Base-by-base conservation (phyloP, 2,329 filamentous ascomycete species). In the Aspergillus sp. region DNA sequence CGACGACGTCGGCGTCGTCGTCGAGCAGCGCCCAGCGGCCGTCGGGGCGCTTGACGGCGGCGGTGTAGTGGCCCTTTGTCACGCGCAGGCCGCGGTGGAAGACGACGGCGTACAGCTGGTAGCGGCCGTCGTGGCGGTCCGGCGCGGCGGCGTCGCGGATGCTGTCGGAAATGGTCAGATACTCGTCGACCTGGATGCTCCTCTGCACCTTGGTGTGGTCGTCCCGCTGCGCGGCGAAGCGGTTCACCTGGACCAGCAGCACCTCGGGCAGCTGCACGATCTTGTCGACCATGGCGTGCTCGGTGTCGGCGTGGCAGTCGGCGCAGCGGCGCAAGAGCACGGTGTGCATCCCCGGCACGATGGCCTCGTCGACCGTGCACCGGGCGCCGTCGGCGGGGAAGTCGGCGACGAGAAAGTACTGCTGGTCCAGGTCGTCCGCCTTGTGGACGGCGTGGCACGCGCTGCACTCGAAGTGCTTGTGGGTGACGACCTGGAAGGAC, bases 91-190 rank as follows among this genome's bases (percentile, higher is more conserved):
- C 61, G 2, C n/a, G 10, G 44, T 66, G 67, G 16, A 64, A 49
- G 20, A 65, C 52, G 19, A 70, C 53, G 1, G 60, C 58, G 23
- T 59, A 61, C 9, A 69, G 58, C 38, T 62, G 56, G 50, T 69
- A 71, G 5, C 48, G 34, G n/a, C 60, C 38, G 38, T 44, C 52
- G 13, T 25, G 45, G 31, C 29, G 43, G 17, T 21, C 38, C 11
- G 11, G n/a, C 7, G 31, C 16, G 29, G n/a, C 43, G 17, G 31
- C 48, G 38, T 55, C 32, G 9, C 55, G 51, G 20, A 53, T 41
- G 2, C 50, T 13, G 14, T 43, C 43, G 11, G 46, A 36, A 13
- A 65, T 32, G 4, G 23, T 41, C 16, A 62, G 29, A 7, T 41
- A 13, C 1, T 57, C 42, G 9, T 48, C 9, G 5, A 61, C 9